Conservation (phyloP, 106 monocot genomes). For the Xerophyta viscosa region DNA sequence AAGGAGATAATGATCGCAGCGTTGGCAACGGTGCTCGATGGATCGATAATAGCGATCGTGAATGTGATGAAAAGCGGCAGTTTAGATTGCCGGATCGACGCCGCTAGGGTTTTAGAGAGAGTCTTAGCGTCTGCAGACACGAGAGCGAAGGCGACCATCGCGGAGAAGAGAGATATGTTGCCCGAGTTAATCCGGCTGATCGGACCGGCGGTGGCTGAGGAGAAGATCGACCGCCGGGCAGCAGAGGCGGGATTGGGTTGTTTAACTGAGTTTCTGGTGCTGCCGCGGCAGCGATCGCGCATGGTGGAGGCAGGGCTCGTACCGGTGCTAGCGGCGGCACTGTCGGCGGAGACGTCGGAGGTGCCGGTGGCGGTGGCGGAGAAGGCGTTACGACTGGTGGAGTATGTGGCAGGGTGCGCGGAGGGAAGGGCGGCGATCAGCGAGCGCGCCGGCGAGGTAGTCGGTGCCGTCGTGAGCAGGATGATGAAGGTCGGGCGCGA, state of each 20-base stretch:
- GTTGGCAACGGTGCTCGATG: constrained; percentile 1
- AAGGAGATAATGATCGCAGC: constrained; percentile 5
- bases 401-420: constrained; percentile 30
- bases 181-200: constrained; percentile 37
- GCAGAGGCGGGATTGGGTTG: constrained; percentile 26
- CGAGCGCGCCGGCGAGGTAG: constrained; percentile 14
- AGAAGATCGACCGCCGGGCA: neutral
- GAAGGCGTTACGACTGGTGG: constrained; percentile 44
- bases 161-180: constrained; percentile 22
- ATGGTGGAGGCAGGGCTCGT: constrained; percentile 36
- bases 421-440: constrained; percentile 58
- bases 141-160: constrained; percentile 18
- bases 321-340: constrained; percentile 12
- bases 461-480: constrained; percentile 24
- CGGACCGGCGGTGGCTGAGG: constrained; percentile 13
- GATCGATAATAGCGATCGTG: neutral
- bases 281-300: constrained; percentile 4
- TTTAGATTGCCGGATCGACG: constrained; percentile 21
- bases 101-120: constrained; percentile 27
- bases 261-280: constrained; percentile 14
- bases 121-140: constrained; percentile 7
- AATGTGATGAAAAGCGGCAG: constrained; percentile 4
- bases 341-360: constrained; percentile 2
- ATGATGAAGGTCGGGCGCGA: constrained; percentile 23
- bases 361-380: constrained; percentile 17